Evolutionary conservation across 306 rosid genomes (phyloP).

Genomic region (Malus asiatica): DNA sequence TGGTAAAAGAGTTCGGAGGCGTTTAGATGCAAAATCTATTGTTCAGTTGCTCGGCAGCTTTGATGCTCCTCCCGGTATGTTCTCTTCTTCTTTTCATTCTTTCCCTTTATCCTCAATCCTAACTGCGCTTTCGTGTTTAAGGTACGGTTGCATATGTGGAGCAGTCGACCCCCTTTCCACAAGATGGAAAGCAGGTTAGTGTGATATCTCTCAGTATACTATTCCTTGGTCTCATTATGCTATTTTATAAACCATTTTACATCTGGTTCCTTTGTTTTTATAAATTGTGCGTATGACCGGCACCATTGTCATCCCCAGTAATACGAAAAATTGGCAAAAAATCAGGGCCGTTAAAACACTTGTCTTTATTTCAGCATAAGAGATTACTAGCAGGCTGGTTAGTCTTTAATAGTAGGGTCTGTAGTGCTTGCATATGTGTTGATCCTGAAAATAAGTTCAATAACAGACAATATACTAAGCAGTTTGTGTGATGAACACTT

Average conservation of each 20-base stretch:
- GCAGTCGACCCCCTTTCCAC: constrained; percentile 73
- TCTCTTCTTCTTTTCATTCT: constrained; percentile 5
- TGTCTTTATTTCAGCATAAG: background rate
- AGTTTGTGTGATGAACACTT: background rate
- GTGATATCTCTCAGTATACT: background rate
- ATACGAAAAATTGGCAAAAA: background rate
- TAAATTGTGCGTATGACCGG: background rate
- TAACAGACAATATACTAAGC: background rate
- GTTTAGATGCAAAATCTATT: constrained; percentile 75
- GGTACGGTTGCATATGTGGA: constrained; percentile 79
- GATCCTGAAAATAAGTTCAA: too few species aligned
- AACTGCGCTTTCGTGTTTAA: constrained; percentile 33
- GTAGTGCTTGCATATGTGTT: background rate
- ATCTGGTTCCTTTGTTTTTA: background rate
- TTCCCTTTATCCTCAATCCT: constrained; percentile 24
- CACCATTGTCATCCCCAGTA: background rate
- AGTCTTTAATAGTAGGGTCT: background rate
- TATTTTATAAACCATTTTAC: background rate
- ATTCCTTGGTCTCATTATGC: background rate
- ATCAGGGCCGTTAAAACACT: background rate
- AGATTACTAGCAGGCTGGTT: background rate
- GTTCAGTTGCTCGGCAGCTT: constrained; percentile 66
- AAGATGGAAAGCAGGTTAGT: constrained; percentile 89
- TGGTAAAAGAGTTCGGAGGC: constrained; percentile 59
- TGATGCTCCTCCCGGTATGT: constrained; percentile 57